Conservation (phyloP, 148 eudicot genomes). For the Silene uniflora region DNA sequence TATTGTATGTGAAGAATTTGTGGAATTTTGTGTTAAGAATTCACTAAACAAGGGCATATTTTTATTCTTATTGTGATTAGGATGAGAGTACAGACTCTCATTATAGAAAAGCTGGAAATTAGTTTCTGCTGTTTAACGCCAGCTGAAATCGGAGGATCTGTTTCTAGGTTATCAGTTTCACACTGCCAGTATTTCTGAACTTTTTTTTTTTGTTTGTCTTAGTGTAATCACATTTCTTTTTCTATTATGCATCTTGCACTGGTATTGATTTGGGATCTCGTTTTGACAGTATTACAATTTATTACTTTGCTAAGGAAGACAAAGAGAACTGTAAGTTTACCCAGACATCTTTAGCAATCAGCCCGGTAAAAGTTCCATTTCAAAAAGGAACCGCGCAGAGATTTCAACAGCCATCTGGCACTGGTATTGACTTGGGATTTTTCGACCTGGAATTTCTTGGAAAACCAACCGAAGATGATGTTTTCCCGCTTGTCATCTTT, state of each 20-base stretch:
- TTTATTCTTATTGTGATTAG: neutral
- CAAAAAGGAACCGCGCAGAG: constrained; percentile 67
- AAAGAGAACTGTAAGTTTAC: constrained; percentile 52
- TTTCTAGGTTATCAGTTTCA: neutral
- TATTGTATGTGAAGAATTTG: neutral
- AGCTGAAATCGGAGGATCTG: neutral
- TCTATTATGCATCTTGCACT: neutral
- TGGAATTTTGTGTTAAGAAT: neutral
- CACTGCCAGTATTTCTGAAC: neutral
- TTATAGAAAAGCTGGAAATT: neutral
- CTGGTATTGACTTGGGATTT: constrained; percentile 73
- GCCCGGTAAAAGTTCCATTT: constrained; percentile 61
- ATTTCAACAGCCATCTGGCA: constrained; percentile 71
- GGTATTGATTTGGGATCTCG: too few relatives aligned
- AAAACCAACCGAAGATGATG: constrained; percentile 58
- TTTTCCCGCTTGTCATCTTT: constrained; percentile 68
- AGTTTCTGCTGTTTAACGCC: neutral
- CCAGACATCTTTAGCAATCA: constrained; percentile 44
- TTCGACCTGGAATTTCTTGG: constrained; percentile 56
- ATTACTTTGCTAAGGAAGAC: constrained; percentile 81
- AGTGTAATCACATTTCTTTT: neutral
- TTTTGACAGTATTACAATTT: constrained; percentile 57
- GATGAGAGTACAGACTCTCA: neutral
- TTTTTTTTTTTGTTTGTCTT: neutral
- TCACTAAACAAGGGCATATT: neutral